Evolutionary conservation across 2,329 filamentous ascomycete species (phyloP).

Genomic region (Westerdykella ornata): DNA sequence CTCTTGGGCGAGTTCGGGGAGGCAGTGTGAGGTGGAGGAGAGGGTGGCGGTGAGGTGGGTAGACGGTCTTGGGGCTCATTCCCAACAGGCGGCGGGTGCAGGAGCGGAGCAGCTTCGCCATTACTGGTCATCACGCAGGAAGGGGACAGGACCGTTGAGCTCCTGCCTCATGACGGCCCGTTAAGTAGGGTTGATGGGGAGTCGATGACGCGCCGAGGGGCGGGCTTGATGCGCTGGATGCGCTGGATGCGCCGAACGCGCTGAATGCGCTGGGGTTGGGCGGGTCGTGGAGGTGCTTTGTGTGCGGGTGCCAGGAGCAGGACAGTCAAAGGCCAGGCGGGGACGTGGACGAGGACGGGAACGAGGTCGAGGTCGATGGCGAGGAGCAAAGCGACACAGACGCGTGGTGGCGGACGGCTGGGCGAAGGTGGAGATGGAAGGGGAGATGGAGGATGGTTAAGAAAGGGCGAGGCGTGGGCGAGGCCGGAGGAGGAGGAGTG

Average conservation of each 20-base stretch:
- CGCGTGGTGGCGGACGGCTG: not conserved
- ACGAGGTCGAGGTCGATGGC: constrained; percentile 4
- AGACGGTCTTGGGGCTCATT: constrained; percentile 10
- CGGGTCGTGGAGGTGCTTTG: constrained; percentile 2
- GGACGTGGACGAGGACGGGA: constrained; percentile 1
- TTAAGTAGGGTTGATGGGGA: constrained; percentile 20
- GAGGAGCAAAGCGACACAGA: not conserved
- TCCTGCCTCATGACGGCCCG: constrained; percentile 37
- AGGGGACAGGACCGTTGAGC: constrained; percentile 32
- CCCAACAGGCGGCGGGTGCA: constrained; percentile 5
- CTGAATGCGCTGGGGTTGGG: no score
- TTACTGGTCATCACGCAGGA: constrained; percentile 38
- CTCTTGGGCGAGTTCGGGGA: constrained; percentile 8
- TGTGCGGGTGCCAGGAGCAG: constrained; percentile 3
- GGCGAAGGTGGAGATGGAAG: no score
- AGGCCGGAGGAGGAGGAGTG: no score
- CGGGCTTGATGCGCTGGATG: not conserved
- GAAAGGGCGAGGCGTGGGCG: not conserved
- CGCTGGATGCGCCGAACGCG: constrained; percentile 10
- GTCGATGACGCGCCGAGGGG: constrained; percentile 15
- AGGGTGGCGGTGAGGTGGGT: constrained; percentile 8
- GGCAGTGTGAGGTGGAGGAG: constrained; percentile 8
- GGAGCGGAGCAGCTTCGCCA: constrained; percentile 30
- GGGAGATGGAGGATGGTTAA: no score
- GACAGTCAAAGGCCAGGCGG: constrained; percentile 1